These are phyloP conservation scores for Suhomyces canberraensis DNA, from an alignment of 805 yeast genomes.

Conservation along the genomic window DNA sequence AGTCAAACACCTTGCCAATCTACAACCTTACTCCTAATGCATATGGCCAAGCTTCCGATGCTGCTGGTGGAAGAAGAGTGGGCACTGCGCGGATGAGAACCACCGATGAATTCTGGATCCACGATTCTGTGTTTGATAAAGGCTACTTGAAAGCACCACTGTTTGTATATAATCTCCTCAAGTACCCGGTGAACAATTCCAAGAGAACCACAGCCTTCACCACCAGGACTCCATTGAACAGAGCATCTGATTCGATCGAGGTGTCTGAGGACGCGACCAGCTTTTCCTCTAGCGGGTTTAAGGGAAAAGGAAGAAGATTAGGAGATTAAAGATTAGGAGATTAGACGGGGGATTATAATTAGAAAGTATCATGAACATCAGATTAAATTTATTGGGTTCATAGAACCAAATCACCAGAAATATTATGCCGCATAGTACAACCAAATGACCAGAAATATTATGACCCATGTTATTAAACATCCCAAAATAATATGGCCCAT, in stretches of 20 bases:
- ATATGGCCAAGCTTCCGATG: slow-evolving; percentile 13
- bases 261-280: neutral
- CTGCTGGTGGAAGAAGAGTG: slow-evolving; percentile 25
- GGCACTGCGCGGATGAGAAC: slow-evolving; percentile 20
- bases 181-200: slow-evolving; percentile 22
- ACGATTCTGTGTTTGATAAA: slow-evolving; percentile 45
- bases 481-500: too few relatives aligned
- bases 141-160: slow-evolving; percentile 58
- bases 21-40: slow-evolving; percentile 37
- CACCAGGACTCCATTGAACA: too few relatives aligned
- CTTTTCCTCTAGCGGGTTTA: slow-evolving; percentile 15
- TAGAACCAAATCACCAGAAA: too few relatives aligned
- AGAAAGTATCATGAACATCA: too few relatives aligned
- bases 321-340: slow-evolving; percentile 28
- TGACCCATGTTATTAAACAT: too few relatives aligned
- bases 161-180: slow-evolving; percentile 31
- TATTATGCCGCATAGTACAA: too few relatives aligned
- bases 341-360: too few relatives aligned
- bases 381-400: too few relatives aligned
- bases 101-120: slow-evolving; percentile 16
- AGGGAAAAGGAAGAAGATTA: slow-evolving; percentile 36
- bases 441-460: too few relatives aligned
- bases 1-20: slow-evolving; percentile 49
- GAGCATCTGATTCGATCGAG: too few relatives aligned
- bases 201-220: slow-evolving; percentile 6